These are phyloP conservation scores for Rhizopogon vulgaris DNA, from an alignment of 768 basidiomycete genomes.

Conservation along the genomic window DNA sequence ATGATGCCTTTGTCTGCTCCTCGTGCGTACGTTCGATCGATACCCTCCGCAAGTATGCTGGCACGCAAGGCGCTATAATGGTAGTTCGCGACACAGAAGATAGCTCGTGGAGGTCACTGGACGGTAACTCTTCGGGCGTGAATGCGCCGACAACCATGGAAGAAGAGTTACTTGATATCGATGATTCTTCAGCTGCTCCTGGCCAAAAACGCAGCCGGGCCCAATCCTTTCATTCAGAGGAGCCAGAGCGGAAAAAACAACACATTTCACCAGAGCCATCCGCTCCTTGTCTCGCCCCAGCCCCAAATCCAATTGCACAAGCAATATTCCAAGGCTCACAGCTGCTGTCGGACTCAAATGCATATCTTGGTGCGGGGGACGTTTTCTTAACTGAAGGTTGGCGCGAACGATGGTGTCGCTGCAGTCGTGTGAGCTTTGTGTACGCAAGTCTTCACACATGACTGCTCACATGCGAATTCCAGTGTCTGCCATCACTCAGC, in stretches of 20 bases:
- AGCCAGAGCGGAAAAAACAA: slow-evolving; percentile 35
- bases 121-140: slow-evolving; percentile 10
- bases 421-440: slow-evolving; percentile 41
- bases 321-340: slow-evolving; percentile 30
- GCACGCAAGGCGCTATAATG: slow-evolving; percentile 62
- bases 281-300: slow-evolving; percentile 51
- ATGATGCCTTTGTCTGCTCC: slow-evolving; percentile 72
- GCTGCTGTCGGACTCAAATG: slow-evolving; percentile 7
- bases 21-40: slow-evolving; percentile 54
- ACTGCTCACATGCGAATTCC: slow-evolving; percentile 2
- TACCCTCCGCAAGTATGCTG: slow-evolving; percentile 56
- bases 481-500: slow-evolving; percentile 59
- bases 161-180: slow-evolving; percentile 19
- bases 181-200: slow-evolving; percentile 16
- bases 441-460: neutral
- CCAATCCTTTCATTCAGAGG: slow-evolving; percentile 21
- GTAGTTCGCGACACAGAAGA: slow-evolving; percentile 46
- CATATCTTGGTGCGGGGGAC: slow-evolving; percentile 54
- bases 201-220: slow-evolving; percentile 45
- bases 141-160: slow-evolving; percentile 8
- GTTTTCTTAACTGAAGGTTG: slow-evolving; percentile 71
- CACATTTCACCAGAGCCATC: slow-evolving; percentile 35
- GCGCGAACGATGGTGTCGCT: slow-evolving; percentile 76
- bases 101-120: slow-evolving; percentile 50
- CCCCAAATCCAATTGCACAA: slow-evolving; percentile 39